Percentiles rank a stretch among this genome's conserved stretches.
These are phyloP conservation scores for Syncephalastrum racemosum DNA, from an alignment of 371 early-diverging fungal species.

Conservation along the genomic window DNA sequence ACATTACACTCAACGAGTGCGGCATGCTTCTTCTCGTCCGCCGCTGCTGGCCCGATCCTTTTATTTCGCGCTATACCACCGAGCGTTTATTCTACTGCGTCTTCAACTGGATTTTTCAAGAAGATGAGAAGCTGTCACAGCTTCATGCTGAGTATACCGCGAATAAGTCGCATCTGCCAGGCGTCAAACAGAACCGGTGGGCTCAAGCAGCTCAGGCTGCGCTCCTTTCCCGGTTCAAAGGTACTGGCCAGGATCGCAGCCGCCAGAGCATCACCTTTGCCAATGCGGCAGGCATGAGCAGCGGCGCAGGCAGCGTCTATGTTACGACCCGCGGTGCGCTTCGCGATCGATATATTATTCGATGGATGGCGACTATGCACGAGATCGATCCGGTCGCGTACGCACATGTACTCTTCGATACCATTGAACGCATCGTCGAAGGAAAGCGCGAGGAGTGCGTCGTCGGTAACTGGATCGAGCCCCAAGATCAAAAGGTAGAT, in stretches of 20 bases:
- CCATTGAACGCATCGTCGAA: slow-evolving; percentile 36
- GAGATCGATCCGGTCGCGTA: slow-evolving; percentile 36
- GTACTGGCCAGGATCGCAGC: slow-evolving; percentile 12
- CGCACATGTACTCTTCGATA: slow-evolving; percentile 30
- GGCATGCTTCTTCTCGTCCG: slow-evolving; percentile 51
- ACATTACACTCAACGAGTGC: slow-evolving; percentile 57
- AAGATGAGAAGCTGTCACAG: slow-evolving; percentile 48
- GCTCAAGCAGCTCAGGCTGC: slow-evolving; percentile 36
- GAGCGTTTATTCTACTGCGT: slow-evolving; percentile 50
- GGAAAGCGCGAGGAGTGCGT: slow-evolving; percentile 26
- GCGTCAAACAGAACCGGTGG: slow-evolving; percentile 23
- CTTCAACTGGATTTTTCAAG: slow-evolving; percentile 54
- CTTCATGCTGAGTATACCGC: slow-evolving; percentile 40
- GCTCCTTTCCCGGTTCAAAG: slow-evolving; percentile 25
- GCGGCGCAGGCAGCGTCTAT: slow-evolving; percentile 45
- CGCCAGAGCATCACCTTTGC: slow-evolving; percentile 27
- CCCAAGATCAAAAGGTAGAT: slow-evolving; percentile 26
- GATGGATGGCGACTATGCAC: slow-evolving; percentile 42
- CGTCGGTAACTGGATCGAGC: slow-evolving; percentile 26
- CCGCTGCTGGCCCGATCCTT: slow-evolving; percentile 61
- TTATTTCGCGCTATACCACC: slow-evolving; percentile 50
- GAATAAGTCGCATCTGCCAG: slow-evolving; percentile 23
- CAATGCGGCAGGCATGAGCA: slow-evolving; percentile 28
- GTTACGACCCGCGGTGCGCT: slow-evolving; percentile 41
- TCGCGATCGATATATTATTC: slow-evolving; percentile 37